A percentile compares a stretch with the other conserved stretches of the same genome.
Conservation (phyloP, 2,329 filamentous ascomycete species). For the Fusarium mexicanum region DNA sequence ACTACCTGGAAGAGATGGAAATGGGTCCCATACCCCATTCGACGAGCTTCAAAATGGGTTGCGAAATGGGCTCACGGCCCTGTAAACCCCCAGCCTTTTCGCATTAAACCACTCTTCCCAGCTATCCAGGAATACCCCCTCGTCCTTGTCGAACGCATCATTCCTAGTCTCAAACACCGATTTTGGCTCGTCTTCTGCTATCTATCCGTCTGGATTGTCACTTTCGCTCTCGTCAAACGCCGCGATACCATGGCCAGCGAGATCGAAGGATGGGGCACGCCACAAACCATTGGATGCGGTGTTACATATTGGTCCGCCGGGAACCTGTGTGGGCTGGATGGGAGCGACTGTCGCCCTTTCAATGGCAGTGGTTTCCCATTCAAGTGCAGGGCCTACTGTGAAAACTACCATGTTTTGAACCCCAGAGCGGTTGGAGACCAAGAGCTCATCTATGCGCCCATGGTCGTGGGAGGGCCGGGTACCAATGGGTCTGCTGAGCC, state of each 20-base stretch:
- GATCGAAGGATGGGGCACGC: conserved; percentile 73
- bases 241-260: conserved; percentile 67
- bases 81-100: conserved; percentile 56
- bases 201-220: conserved; percentile 73
- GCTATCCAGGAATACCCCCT: conserved; percentile 73
- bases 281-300: conserved; percentile 72
- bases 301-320: conserved; percentile 75
- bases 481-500: conserved; percentile 55
- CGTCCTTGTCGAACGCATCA: conserved; percentile 67
- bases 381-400: conserved; percentile 78
- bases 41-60: conserved; percentile 55
- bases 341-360: conserved; percentile 79
- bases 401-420: conserved; percentile 71
- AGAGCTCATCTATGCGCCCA: conserved; percentile 69
- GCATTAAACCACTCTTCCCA: conserved; percentile 71
- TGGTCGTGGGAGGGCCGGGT: conserved; percentile 75
- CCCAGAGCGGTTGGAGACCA: conserved; percentile 79
- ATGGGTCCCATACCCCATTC: conserved; percentile 68
- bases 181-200: conserved; percentile 67
- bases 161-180: conserved; percentile 69
- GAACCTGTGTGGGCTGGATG: conserved; percentile 79
- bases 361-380: conserved; percentile 76
- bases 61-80: conserved; percentile 66
- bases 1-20: conserved; percentile 57
- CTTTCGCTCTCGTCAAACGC: conserved; percentile 75